Base-by-base conservation (phyloP, 2,329 filamentous ascomycete genomes). In the Aspergillus novoparasiticus region DNA sequence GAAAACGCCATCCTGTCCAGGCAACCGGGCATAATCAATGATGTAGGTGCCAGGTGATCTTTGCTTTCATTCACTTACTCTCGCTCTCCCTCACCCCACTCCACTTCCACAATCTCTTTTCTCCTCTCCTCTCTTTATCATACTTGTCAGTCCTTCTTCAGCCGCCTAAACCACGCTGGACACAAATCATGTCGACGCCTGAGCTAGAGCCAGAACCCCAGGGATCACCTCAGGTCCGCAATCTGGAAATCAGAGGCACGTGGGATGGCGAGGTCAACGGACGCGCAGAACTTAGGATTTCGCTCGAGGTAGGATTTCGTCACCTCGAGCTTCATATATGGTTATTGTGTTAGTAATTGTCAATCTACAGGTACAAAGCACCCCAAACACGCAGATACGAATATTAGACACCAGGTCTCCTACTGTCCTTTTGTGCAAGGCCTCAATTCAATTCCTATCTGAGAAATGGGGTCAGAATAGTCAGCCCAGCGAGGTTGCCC, bases 231-330 rank as follows among this genome's bases (percentile, higher is more conserved):
- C 61, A 68, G 8, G 69, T 74, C 59, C 71, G 60, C 45, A 71
- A 74, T 30, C 67, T 78, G 10, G 72, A 77, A 45, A 48, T 78
- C 26, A 69, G 64, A 39, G 72, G 73, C 16, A 69, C 69, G 16
- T 78, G 76, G 76, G 68, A 66, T 57, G 76, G 75, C 3, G 64
- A 70, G 34, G 58, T 61, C 4, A 58, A 56, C 10, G 66, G 71
- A 34, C 65, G 71, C 32, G 70, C 75, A 21, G 62, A 69, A 26
- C 54, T 76, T 46, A 69, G 60, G 21, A 66, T 77, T 4, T 65
- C 68, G 1, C 53, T 78, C 10, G 74, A 78, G 64, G 76, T 78
- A 72, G 64, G 59, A 30, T 50, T n/a, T 3, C 23, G 12, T 57
- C n/a, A 23, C 32, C 43, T 51, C 12, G 21, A 43, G 6, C 21